Conservation (phyloP, 306 rosid genomes). For the Cicer judaicum region DNA sequence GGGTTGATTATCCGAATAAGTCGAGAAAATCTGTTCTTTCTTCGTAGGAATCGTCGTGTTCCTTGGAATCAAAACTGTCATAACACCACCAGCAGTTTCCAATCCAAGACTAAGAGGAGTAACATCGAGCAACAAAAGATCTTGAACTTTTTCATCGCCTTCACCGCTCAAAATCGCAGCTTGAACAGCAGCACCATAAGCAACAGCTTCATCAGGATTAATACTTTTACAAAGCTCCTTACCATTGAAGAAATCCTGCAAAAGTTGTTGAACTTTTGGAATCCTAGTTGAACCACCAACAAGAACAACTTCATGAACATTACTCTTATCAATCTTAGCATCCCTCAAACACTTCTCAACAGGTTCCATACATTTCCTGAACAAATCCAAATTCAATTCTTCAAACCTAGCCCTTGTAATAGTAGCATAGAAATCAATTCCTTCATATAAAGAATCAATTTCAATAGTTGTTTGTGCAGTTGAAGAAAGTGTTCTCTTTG, state of each 20-base stretch:
- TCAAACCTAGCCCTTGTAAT: conserved; percentile 86
- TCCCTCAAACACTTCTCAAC: conserved; percentile 87
- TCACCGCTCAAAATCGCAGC: conserved; percentile 80
- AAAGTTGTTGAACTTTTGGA: conserved; percentile 73
- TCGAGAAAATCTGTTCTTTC: conserved; percentile 82
- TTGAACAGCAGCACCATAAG: conserved; percentile 88
- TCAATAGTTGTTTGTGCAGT: conserved; percentile 75
- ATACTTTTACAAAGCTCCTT: conserved; percentile 88
- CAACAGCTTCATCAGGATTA: conserved; percentile 89
- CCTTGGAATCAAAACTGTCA: conserved; percentile 78
- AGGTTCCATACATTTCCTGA: conserved; percentile 81
- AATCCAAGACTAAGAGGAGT: conserved; percentile 75
- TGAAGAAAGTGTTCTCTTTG: conserved; percentile 73
- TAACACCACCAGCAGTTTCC: conserved; percentile 84
- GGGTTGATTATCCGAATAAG: conserved; percentile 81
- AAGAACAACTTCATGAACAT: conserved; percentile 73
- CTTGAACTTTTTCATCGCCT: conserved; percentile 79
- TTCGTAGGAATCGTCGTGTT: conserved; percentile 84
- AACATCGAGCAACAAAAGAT: conserved; percentile 74
- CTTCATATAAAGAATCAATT: conserved; percentile 80
- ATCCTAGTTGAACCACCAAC: conserved; percentile 88
- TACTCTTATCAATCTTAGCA: conserved; percentile 66
- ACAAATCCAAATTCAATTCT: conserved; percentile 78
- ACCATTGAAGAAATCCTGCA: conserved; percentile 82
- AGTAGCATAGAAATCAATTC: conserved; percentile 74